Percentiles rank a stretch among this genome's conserved stretches.
phyloP scores from a whole-genome alignment of 352 stramenopile species.

The Globisporangium abappressorium region DNA sequence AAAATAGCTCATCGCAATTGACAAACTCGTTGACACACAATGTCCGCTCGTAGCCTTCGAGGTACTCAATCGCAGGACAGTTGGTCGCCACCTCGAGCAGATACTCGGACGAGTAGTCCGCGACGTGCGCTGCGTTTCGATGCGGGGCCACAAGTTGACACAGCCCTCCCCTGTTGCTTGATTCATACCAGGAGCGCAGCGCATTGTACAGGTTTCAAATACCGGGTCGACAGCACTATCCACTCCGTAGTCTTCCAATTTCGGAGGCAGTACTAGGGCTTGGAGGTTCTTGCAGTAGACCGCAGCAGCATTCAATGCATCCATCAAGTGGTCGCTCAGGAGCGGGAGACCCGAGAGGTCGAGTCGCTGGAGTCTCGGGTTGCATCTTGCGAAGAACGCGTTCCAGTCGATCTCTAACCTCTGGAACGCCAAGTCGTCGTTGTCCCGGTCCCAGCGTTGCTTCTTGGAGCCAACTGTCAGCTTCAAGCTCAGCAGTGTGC shows the following conservation, averaged over 20 bases:
- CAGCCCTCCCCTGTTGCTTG: background rate
- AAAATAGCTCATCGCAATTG: background rate
- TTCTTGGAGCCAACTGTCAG: background rate
- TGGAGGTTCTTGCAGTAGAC: constrained; percentile 5
- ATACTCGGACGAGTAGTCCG: constrained; percentile 3
- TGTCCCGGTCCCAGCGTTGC: background rate
- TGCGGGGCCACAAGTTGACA: background rate
- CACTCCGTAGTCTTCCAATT: background rate
- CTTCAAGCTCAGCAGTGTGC: background rate
- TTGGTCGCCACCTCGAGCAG: background rate
- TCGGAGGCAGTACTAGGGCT: background rate
- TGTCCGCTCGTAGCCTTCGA: background rate
- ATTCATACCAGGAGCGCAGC: background rate
- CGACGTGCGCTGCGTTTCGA: background rate
- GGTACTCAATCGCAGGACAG: constrained; percentile 5
- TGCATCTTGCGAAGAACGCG: background rate
- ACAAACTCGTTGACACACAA: background rate
- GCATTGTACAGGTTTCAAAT: background rate
- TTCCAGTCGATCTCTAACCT: constrained; percentile 1
- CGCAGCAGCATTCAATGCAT: background rate
- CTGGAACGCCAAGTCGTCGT: background rate
- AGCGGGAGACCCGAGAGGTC: constrained; percentile 2
- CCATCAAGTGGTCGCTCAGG: background rate
- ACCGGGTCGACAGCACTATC: background rate
- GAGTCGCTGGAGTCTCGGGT: constrained; percentile 3